Percentiles rank a stretch among this genome's conserved stretches.
These are phyloP conservation scores for Candida pseudoglaebosa DNA, from an alignment of 805 yeast genomes.

Conservation along the genomic window DNA sequence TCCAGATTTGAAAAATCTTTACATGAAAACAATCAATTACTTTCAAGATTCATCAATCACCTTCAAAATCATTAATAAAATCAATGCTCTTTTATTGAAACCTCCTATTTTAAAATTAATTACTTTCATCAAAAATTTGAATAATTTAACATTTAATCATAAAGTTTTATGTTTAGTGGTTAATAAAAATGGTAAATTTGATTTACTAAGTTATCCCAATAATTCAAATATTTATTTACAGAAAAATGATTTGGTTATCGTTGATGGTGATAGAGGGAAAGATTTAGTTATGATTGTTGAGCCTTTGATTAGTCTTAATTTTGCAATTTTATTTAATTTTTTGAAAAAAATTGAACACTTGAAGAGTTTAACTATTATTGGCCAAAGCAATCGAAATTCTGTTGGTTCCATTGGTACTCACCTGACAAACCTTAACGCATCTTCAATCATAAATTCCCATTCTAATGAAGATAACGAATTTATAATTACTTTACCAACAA, in stretches of 20 bases:
- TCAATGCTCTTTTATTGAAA: slow-evolving; percentile 23
- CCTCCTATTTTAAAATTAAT: slow-evolving; percentile 29
- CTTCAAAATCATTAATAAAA: slow-evolving; percentile 20
- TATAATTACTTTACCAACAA: slow-evolving; percentile 65
- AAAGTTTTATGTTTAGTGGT: slow-evolving; percentile 46
- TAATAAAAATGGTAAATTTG: slow-evolving; percentile 64
- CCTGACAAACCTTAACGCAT: slow-evolving; percentile 34
- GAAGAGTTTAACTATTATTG: slow-evolving; percentile 42
- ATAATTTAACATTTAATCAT: slow-evolving; percentile 38
- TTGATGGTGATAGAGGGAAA: slow-evolving; percentile 83
- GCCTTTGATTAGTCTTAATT: slow-evolving; percentile 56
- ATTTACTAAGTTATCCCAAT: slow-evolving; percentile 63
- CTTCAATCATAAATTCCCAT: slow-evolving; percentile 33
- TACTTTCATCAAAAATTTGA: slow-evolving; percentile 36
- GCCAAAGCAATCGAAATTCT: slow-evolving; percentile 12
- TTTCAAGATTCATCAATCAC: slow-evolving; percentile 39
- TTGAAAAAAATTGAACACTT: slow-evolving; percentile 69
- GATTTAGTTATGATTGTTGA: slow-evolving; percentile 72
- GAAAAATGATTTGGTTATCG: slow-evolving; percentile 64
- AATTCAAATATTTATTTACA: slow-evolving; percentile 57
- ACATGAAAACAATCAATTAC: slow-evolving; percentile 47
- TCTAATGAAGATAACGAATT: slow-evolving; percentile 56
- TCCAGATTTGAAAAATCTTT: slow-evolving; percentile 48
- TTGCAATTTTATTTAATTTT: slow-evolving; percentile 70
- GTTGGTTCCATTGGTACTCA: slow-evolving; percentile 30